phyloP scores from a whole-genome alignment of 2,329 filamentous ascomycete genomes.

The Neocucurbitaria cava region DNA sequence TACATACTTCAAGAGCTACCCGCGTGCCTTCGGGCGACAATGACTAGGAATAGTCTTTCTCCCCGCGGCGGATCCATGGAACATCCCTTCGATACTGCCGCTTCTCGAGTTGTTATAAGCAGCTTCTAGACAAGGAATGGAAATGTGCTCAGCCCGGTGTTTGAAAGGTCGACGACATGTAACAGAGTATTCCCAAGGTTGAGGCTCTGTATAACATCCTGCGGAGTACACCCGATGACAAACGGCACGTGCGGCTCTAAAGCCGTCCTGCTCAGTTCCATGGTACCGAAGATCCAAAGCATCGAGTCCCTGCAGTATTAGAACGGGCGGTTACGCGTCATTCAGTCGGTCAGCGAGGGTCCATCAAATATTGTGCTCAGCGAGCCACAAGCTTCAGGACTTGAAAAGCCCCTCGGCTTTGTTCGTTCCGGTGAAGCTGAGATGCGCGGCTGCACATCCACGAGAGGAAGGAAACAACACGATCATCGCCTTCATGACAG shows the following conservation, averaged over 20 bases:
- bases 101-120: neutral
- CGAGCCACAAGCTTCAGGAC: slow-evolving; percentile 5
- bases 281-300: neutral
- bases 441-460: slow-evolving; percentile 2
- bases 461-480: neutral
- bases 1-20: neutral
- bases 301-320: neutral
- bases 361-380: slow-evolving; percentile 8
- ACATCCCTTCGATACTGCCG: neutral
- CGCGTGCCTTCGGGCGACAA: neutral
- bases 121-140: neutral
- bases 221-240: neutral
- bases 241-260: neutral
- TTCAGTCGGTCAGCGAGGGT: slow-evolving; percentile 5
- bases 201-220: neutral
- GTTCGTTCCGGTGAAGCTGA: neutral
- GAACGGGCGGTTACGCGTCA: slow-evolving; percentile 3
- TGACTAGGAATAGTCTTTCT: neutral
- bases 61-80: neutral
- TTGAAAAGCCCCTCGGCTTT: neutral
- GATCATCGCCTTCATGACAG: slow-evolving; percentile 1
- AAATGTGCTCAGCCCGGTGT: neutral
- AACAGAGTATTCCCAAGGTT: neutral
- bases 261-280: neutral
- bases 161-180: neutral